Percentiles rank a stretch among this genome's conserved stretches.
Conservation (phyloP, 192 early-diverging fungal genomes). For the Dimargaris xerosporica region DNA sequence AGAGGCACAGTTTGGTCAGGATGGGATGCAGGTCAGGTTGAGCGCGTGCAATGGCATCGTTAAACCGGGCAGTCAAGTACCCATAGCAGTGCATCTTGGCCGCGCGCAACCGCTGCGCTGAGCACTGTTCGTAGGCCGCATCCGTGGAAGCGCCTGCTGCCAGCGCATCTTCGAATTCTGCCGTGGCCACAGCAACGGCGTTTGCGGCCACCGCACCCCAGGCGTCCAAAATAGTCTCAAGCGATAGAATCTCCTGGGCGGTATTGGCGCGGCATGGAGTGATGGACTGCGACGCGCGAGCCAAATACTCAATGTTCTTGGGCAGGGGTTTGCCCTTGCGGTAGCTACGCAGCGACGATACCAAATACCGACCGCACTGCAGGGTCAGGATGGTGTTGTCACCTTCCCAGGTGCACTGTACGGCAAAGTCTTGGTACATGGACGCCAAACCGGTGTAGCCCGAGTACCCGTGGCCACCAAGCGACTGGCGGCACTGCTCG, state of each 20-base stretch:
- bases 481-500: conserved; percentile 78
- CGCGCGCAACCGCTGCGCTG: conserved; percentile 66
- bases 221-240: conserved; percentile 54
- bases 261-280: conserved; percentile 33
- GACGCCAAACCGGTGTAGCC: conserved; percentile 78
- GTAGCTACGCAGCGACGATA: conserved; percentile 49
- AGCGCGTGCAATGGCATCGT: conserved; percentile 49
- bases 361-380: conserved; percentile 76
- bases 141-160: conserved; percentile 54
- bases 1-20: conserved; percentile 51
- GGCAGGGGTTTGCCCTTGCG: conserved; percentile 62
- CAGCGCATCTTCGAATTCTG: conserved; percentile 54
- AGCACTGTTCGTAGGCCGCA: conserved; percentile 73
- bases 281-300: conserved; percentile 30
- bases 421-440: conserved; percentile 77
- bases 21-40: conserved; percentile 41
- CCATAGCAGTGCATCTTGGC: conserved; percentile 76
- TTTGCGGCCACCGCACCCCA: conserved; percentile 71
- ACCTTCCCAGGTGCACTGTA: conserved; percentile 80
- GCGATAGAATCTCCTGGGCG: conserved; percentile 30
- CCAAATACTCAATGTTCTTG: conserved; percentile 62
- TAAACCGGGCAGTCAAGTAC: conserved; percentile 75
- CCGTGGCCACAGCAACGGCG: conserved; percentile 65
- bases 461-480: conserved; percentile 88
- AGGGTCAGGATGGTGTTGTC: conserved; percentile 86